Base-by-base conservation (phyloP, 1,139 yeast species). In the Geotrichum fermentans region DNA sequence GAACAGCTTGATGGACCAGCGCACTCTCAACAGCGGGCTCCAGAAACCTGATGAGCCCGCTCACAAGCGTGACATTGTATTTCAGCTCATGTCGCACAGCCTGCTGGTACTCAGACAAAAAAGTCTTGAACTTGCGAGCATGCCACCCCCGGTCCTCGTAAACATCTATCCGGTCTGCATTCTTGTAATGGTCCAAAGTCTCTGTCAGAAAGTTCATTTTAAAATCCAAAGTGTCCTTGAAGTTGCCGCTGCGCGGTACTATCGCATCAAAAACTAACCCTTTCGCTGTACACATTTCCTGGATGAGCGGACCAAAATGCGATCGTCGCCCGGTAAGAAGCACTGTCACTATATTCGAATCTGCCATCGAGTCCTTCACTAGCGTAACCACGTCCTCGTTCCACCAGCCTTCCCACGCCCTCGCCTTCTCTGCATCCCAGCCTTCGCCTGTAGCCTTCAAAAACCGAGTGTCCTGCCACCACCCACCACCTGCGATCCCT, bases 131-230 rank as follows among this genome's bases (percentile, higher is more conserved):
- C 16, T 67, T 65, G 38, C 59, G 61, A 14, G 71, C 54, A 47
- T 73, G 77, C 24, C 64, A 58, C 11, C 56, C 50, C 37, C 77
- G 61, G 57, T 73, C 77, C 41, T 74, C 78, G 52, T 72, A 74
- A 3, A 74, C 57, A 1, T 63, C 55, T 2, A 73, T 54, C 40
- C 66, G 67, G 6, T 57, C 57, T 5, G 68, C 55, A 3, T 61
- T 52, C 8, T 55, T 49, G 52, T 67, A 72, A 40, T 58, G 55
- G 1, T 62, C 54, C 18, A 73, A 48, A 1, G 73, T 49, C 33
- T 71, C 73, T 0, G 51, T 52, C 5, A 74, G 44, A 3, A 69
- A 67, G n/a, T 61, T 57, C 3, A 60, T 57, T 58, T 74, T 74
- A 58, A 65, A 73, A 2, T 58, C 61, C 29, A 67, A 52, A 0